Evolutionary conservation across 108 stramenopile genomes (phyloP).

Genomic region (Stephanodiscus minutulus): DNA sequence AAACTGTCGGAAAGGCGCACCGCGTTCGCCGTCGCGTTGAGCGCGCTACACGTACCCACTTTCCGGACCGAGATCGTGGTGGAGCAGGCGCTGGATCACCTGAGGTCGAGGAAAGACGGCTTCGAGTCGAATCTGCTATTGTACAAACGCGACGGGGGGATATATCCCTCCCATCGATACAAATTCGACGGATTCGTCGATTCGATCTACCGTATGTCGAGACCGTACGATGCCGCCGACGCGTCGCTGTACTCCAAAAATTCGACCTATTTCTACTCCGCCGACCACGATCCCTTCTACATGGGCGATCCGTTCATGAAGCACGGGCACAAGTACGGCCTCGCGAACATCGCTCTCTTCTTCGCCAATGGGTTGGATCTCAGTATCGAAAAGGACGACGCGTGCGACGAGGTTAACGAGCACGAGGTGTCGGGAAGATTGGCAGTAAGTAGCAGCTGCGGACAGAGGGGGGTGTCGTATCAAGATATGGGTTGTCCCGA

Average conservation of each 20-base stretch:
- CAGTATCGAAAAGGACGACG: slow-evolving; percentile 56
- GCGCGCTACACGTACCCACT: slow-evolving; percentile 22
- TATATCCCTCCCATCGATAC: slow-evolving; percentile 31
- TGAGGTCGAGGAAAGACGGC: slow-evolving; percentile 24
- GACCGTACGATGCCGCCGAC: slow-evolving; percentile 10
- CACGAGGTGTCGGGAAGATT: slow-evolving; percentile 17
- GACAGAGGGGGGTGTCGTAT: slow-evolving; percentile 37
- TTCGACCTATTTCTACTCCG: slow-evolving; percentile 16
- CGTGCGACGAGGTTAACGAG: slow-evolving; percentile 51
- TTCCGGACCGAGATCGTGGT: slow-evolving; percentile 15
- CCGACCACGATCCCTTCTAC: slow-evolving; percentile 32
- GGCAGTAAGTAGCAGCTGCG: slow-evolving; percentile 35
- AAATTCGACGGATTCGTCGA: slow-evolving; percentile 37
- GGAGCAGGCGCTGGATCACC: slow-evolving; percentile 34
- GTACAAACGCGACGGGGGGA: slow-evolving; percentile 21
- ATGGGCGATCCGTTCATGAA: slow-evolving; percentile 43
- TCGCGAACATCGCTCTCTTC: slow-evolving; percentile 56
- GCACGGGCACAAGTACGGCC: slow-evolving; percentile 34
- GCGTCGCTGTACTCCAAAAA: slow-evolving; percentile 15
- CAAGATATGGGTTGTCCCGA: slow-evolving; percentile 31
- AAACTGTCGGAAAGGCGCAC: slow-evolving; percentile 22
- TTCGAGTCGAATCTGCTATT: slow-evolving; percentile 34
- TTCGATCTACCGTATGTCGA: slow-evolving; percentile 22
- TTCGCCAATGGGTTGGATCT: slow-evolving; percentile 61
- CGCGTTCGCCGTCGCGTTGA: slow-evolving; percentile 30